These are phyloP conservation scores for Alternaria sp. DNA, from an alignment of 2,329 filamentous ascomycete species.

Conservation along the genomic window DNA sequence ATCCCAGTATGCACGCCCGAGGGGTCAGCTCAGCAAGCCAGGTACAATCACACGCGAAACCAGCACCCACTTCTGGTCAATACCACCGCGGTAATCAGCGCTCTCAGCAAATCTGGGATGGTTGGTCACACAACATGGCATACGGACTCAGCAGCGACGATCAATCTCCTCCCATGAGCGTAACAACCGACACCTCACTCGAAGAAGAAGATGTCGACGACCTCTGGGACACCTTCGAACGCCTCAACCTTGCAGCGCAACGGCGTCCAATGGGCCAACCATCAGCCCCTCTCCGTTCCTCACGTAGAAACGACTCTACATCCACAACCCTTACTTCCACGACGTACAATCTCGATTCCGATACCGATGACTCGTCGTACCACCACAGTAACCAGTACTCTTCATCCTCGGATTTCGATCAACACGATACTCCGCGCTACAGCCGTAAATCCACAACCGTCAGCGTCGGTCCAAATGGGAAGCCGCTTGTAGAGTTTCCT, in stretches of 20 bases:
- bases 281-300: slow-evolving; percentile 20
- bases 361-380: slow-evolving; percentile 30
- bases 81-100: slow-evolving; percentile 37
- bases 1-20: slow-evolving; percentile 43
- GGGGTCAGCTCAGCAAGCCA: slow-evolving; percentile 48
- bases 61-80: slow-evolving; percentile 29
- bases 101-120: slow-evolving; percentile 44
- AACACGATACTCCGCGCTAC: slow-evolving; percentile 14
- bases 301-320: slow-evolving; percentile 27
- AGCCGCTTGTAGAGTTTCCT: slow-evolving; percentile 46
- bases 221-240: slow-evolving; percentile 46
- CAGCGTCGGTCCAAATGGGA: slow-evolving; percentile 42
- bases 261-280: slow-evolving; percentile 22
- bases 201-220: slow-evolving; percentile 49
- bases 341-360: slow-evolving; percentile 7
- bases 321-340: slow-evolving; percentile 22
- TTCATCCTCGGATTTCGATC: slow-evolving; percentile 29
- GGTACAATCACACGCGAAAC: slow-evolving; percentile 38
- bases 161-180: slow-evolving; percentile 42
- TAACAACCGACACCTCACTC: slow-evolving; percentile 41
- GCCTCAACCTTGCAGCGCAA: slow-evolving; percentile 18
- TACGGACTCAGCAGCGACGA: slow-evolving; percentile 44
- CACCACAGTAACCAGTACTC: slow-evolving; percentile 23
- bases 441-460: slow-evolving; percentile 31
- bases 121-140: slow-evolving; percentile 45